Conservation (phyloP, 73 alveolate species). For the Tetrahymena malaccensis region DNA sequence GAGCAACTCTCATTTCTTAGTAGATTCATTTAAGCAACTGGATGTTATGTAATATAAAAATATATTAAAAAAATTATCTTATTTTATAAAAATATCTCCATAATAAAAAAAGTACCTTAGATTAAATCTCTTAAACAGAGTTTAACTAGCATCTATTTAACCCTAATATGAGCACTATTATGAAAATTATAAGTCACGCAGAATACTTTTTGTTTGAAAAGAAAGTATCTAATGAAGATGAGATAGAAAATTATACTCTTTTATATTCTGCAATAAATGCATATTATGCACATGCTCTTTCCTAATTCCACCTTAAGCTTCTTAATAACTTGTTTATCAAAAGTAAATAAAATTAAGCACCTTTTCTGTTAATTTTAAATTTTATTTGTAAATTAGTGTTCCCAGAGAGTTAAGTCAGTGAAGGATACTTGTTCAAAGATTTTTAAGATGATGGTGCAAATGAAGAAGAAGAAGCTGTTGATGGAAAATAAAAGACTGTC, state of each 20-base stretch:
- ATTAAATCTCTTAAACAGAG: neutral
- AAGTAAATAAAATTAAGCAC: neutral
- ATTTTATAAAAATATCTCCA: neutral
- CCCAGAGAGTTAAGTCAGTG: neutral
- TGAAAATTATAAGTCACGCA: neutral
- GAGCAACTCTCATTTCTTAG: neutral
- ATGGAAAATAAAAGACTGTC: neutral
- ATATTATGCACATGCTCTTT: neutral
- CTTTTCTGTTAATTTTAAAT: neutral
- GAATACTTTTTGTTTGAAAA: neutral
- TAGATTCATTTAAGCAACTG: neutral
- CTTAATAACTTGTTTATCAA: neutral
- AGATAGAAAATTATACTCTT: neutral
- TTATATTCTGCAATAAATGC: neutral
- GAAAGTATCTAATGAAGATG: neutral
- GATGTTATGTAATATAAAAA: neutral
- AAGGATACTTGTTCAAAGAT: neutral
- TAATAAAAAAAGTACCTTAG: neutral
- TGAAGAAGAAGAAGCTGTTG: neutral
- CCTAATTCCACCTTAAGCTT: neutral
- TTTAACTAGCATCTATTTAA: neutral
- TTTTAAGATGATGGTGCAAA: neutral
- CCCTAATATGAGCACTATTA: neutral
- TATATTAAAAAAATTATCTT: neutral
- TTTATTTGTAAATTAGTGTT: neutral